These are phyloP conservation scores for Schwanniomyces pseudopolymorphus DNA, from an alignment of 805 yeast species.

Conservation along the genomic window DNA sequence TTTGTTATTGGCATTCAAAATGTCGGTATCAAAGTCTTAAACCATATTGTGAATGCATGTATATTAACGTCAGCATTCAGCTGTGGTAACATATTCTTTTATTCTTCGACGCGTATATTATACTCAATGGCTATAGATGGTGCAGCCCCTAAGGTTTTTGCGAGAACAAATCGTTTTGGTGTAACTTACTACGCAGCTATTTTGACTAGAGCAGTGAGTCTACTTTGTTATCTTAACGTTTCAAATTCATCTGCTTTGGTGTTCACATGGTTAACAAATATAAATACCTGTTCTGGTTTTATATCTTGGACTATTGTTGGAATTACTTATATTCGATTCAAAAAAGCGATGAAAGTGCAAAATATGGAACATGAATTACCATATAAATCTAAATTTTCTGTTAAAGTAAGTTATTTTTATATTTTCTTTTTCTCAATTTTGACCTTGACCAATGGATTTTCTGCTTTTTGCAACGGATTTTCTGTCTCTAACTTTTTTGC, in stretches of 20 bases:
- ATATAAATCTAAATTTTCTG: too few species aligned
- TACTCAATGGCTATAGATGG: conserved; percentile 19
- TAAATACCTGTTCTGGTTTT: too few species aligned
- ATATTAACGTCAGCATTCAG: conserved; percentile 73
- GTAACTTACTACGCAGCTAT: conserved; percentile 23
- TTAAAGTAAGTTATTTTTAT: too few species aligned
- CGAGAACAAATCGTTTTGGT: conserved; percentile 13
- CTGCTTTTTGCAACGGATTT: too few species aligned
- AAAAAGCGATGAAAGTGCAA: too few species aligned
- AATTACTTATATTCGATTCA: too few species aligned
- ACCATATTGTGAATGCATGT: conserved; percentile 67
- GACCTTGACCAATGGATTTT: too few species aligned
- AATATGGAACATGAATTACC: too few species aligned
- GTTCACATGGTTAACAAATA: conserved; percentile 67
- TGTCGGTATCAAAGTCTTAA: conserved; percentile 62
- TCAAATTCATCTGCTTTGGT: conserved; percentile 62
- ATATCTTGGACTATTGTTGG: too few species aligned
- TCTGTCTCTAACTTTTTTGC: too few species aligned
- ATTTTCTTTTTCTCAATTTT: too few species aligned
- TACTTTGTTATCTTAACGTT: conserved; percentile 35
- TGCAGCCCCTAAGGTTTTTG: conserved; percentile 19
- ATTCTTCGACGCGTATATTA: conserved; percentile 27
- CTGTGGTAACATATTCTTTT: conserved; percentile 47
- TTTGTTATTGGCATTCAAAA: conserved; percentile 75
- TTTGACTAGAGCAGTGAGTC: conserved; percentile 11